Base-by-base conservation (phyloP, 371 early-diverging fungal genomes). In the Syncephalastrum monosporum region DNA sequence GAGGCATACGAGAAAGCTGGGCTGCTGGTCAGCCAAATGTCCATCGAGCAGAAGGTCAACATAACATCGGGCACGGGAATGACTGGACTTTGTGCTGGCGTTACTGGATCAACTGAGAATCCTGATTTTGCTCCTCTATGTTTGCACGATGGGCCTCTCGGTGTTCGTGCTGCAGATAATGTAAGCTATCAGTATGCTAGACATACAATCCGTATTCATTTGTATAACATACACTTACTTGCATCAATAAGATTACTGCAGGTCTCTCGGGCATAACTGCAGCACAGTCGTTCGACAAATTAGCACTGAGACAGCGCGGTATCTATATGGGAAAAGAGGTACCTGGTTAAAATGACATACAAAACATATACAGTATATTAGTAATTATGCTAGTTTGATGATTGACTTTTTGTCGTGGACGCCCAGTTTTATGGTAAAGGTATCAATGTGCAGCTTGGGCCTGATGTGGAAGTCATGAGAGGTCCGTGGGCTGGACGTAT, bases 101-200 rank as follows among this genome's bases (percentile, higher is more conserved):
- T 77, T 61, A 76, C 71, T 5, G 54, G 50, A 0, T 7, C 66
- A 2, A 59, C 69, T 13, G 55, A 54, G 6, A 57, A 64, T 19
- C 78, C 84, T 17, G 61, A 75, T 52, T 86, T 84, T 57, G 77
- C 79, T 29, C 81, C 81, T 7, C 60, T 84, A 6, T 86, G 87
- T 61, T 59, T 86, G 25, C 75, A 81, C 51, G 82, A 83, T 57
- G 49, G 69, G 12, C 83, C 82, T 10, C 45, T 72, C 21, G 82
- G 81, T 47, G 61, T 82, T 47, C 81, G 79, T 16, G 78, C 67
- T 46, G 74, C 58, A 15, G 27, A 53, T 45, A 38, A 56, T 70
- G 27, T 79, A 66, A 33, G 2, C 8, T 8, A 33, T 10, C 38
- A 33, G 2, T 10, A 27, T 27, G 7, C 21, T 21, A 21, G 21